Conservation (phyloP, 2,329 filamentous ascomycete species). For the Fusarium caatingaense region DNA sequence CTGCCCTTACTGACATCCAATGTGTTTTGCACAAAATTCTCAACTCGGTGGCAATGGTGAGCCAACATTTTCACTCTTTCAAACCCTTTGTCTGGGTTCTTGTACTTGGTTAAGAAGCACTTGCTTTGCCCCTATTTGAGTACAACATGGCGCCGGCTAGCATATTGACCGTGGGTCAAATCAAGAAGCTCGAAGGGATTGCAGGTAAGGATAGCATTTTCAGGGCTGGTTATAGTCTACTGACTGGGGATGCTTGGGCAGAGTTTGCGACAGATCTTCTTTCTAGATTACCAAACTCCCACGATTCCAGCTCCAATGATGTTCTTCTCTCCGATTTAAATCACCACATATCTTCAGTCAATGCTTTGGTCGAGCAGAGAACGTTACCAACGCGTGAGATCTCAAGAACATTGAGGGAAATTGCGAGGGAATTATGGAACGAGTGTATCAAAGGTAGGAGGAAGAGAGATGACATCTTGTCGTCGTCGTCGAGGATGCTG, state of each 20-base stretch:
- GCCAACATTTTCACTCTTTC: background rate
- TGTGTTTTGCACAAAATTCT: background rate
- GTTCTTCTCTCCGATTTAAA: conserved; percentile 48
- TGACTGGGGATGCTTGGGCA: conserved; percentile 15
- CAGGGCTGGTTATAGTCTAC: background rate
- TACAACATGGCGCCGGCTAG: conserved; percentile 39
- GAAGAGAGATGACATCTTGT: conserved; percentile 33
- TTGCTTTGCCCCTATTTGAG: background rate
- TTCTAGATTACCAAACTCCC: conserved; percentile 33
- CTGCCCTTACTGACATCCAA: conserved; percentile 4
- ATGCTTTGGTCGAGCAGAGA: conserved; percentile 15
- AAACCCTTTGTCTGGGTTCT: background rate
- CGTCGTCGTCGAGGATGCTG: conserved; percentile 40
- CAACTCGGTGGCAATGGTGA: background rate
- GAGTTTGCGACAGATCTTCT: conserved; percentile 48
- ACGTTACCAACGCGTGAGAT: background rate
- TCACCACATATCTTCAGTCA: conserved; percentile 43
- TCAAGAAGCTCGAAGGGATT: conserved; percentile 42
- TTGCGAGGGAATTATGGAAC: conserved; percentile 75
- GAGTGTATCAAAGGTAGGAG: conserved; percentile 64
- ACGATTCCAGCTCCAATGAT: conserved; percentile 56
- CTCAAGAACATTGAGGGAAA: conserved; percentile 62
- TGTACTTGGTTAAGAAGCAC: background rate
- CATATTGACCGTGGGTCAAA: conserved; percentile 24
- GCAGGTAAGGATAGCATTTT: conserved; percentile 33